Evolutionary conservation across 768 basidiomycete genomes (phyloP).

Genomic region (Hygrocybe coccinea): DNA sequence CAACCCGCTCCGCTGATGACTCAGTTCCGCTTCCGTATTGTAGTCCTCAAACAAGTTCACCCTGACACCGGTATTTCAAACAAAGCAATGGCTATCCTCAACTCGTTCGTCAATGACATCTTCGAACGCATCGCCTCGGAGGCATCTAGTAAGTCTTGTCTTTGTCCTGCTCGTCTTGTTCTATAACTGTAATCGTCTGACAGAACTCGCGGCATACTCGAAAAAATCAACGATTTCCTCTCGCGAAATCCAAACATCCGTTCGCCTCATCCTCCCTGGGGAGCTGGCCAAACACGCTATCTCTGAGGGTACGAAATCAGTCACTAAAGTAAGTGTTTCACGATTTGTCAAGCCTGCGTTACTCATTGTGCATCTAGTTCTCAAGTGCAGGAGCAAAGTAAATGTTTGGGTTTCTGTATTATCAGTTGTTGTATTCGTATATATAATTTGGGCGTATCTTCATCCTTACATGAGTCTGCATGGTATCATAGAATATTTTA

Average conservation of each 20-base stretch:
- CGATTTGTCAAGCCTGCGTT: background rate
- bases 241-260: conserved; percentile 96
- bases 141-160: conserved; percentile 67
- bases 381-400: conserved; percentile 3
- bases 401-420: background rate
- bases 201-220: conserved; percentile 94
- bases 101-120: conserved; percentile 83
- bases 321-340: conserved; percentile 62
- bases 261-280: conserved; percentile 93
- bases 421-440: background rate
- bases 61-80: conserved; percentile 92
- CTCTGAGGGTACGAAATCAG: conserved; percentile 91
- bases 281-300: conserved; percentile 58
- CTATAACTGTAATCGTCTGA: conserved; percentile 58
- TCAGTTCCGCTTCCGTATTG: conserved; percentile 47
- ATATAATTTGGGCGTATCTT: too few species aligned
- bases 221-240: conserved; percentile 99
- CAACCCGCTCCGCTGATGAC: conserved; percentile 40
- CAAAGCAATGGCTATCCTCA: conserved; percentile 86
- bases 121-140: conserved; percentile 84
- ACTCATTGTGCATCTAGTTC: background rate
- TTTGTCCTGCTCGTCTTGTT: conserved; percentile 1
- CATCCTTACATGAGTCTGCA: background rate
- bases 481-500: background rate
- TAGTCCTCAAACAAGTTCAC: conserved; percentile 87